Conservation (phyloP, 108 stramenopile species). For the Cylindrotheca closterium region DNA sequence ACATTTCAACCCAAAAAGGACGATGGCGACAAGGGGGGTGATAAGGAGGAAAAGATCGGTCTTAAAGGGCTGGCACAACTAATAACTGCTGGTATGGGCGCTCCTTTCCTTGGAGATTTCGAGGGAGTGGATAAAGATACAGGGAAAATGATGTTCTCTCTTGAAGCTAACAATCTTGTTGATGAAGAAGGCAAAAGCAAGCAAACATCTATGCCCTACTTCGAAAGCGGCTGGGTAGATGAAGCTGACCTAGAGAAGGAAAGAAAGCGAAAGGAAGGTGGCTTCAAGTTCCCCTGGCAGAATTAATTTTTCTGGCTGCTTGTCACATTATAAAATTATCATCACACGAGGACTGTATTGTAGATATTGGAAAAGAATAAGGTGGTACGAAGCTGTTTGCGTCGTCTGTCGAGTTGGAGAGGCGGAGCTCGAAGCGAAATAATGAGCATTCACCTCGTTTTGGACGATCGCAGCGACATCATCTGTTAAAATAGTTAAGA, state of each 20-base stretch:
- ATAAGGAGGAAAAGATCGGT: conserved; percentile 48
- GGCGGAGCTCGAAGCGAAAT: no score
- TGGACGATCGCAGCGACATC: no score
- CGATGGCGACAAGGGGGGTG: conserved; percentile 22
- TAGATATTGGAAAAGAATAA: not conserved
- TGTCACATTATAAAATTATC: no score
- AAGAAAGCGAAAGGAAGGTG: conserved; percentile 33
- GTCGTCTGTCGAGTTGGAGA: not conserved
- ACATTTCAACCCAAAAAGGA: conserved; percentile 36
- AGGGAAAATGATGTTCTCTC: conserved; percentile 82
- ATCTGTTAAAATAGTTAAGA: no score
- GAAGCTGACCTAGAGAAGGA: conserved; percentile 62
- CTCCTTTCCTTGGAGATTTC: conserved; percentile 83
- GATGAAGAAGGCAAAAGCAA: conserved; percentile 82
- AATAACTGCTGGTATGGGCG: conserved; percentile 79
- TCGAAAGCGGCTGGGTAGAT: conserved; percentile 86
- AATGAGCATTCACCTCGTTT: no score
- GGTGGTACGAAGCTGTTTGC: not conserved
- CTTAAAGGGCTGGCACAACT: conserved; percentile 64
- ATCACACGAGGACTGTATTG: not conserved
- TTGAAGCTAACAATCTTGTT: conserved; percentile 87
- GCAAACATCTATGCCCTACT: conserved; percentile 86
- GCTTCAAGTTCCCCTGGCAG: conserved; percentile 64
- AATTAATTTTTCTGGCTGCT: no score
- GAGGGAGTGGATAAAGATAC: conserved; percentile 83